Percentiles rank a stretch among this genome's conserved stretches.
phyloP scores from a whole-genome alignment of 225 moss, liverwort and hornwort genomes.

The Neckera pumila region DNA sequence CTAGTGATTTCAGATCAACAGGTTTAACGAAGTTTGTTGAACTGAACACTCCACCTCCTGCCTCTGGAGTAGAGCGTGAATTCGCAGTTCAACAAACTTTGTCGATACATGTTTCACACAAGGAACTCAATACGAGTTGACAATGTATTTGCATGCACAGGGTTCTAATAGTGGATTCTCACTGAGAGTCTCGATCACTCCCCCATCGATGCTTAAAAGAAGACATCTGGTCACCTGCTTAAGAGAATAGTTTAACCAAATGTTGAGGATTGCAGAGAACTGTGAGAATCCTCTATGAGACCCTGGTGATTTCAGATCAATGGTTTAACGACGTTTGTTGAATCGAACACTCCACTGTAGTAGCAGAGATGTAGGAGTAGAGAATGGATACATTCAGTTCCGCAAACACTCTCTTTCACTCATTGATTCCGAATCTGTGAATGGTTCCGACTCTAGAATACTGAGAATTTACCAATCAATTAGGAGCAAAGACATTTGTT shows the following conservation, averaged over 20 bases:
- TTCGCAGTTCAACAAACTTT: neutral
- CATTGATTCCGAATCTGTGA: neutral
- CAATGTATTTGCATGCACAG: too few relatives aligned
- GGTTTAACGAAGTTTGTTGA: neutral
- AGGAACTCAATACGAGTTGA: neutral
- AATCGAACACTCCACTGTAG: neutral
- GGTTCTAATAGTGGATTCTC: neutral
- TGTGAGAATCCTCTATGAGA: neutral
- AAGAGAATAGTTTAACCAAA: neutral
- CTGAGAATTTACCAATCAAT: neutral
- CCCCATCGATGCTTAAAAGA: too few relatives aligned
- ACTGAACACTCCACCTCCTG: neutral
- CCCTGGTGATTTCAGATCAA: neutral
- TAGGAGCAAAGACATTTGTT: too few relatives aligned
- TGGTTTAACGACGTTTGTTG: neutral
- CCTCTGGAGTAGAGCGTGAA: neutral
- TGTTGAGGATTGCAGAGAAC: neutral
- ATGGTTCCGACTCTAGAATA: neutral
- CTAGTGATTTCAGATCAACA: neutral
- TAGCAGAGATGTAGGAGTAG: neutral
- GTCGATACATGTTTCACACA: neutral
- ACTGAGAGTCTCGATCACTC: neutral
- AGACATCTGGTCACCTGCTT: neutral
- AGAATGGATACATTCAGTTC: neutral
- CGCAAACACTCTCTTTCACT: neutral